Conservation (phyloP, 345 rosid species). For the Lagerstroemia speciosa region DNA sequence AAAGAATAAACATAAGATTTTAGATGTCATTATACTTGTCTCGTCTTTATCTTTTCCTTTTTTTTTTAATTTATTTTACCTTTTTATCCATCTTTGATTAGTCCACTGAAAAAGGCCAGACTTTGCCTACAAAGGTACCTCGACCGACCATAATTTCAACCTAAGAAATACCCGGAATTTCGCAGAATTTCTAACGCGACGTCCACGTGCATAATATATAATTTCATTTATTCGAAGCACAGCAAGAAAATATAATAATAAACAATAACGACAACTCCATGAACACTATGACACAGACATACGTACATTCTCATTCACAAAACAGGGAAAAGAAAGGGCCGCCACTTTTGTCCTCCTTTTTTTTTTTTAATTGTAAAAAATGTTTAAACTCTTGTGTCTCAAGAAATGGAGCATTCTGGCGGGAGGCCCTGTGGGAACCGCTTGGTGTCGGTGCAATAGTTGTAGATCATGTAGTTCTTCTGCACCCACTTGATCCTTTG, state of each 20-base stretch:
- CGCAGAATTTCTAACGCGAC: too few relatives aligned
- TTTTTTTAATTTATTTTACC: too few relatives aligned
- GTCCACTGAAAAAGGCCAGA: too few relatives aligned
- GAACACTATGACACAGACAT: not conserved
- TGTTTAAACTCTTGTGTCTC: not conserved
- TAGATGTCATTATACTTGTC: too few relatives aligned
- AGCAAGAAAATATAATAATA: not conserved
- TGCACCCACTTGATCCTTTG: conserved; percentile 41
- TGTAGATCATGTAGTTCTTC: conserved; percentile 44
- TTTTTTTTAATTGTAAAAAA: not conserved
- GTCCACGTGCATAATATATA: not conserved
- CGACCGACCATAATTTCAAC: too few relatives aligned
- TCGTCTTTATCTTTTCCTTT: too few relatives aligned
- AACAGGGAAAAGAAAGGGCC: not conserved
- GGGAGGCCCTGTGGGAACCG: conserved; percentile 50
- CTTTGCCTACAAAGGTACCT: too few relatives aligned
- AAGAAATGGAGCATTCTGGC: conserved; percentile 26
- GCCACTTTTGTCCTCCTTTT: not conserved
- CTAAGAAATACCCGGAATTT: too few relatives aligned
- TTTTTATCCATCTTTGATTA: too few relatives aligned
- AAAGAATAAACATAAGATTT: too few relatives aligned
- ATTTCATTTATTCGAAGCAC: not conserved
- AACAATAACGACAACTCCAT: not conserved
- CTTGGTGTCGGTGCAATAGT: conserved; percentile 44
- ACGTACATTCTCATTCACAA: not conserved